Percentiles rank a stretch among this genome's conserved stretches.
Conservation (phyloP, 768 basidiomycete species). For the Termitomyces heimii region DNA sequence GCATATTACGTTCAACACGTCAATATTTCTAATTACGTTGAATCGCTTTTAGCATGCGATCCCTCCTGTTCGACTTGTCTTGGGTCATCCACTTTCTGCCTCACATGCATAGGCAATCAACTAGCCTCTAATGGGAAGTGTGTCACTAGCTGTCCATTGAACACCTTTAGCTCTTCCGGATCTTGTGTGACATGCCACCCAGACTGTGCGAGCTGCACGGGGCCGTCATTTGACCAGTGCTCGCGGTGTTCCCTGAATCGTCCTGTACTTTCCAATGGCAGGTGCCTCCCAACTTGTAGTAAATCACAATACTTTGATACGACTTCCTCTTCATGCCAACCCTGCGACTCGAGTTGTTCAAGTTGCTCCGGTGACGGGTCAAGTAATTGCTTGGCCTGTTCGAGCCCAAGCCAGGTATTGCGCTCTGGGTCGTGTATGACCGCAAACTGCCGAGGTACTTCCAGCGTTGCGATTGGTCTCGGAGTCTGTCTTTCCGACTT, state of each 20-base stretch:
- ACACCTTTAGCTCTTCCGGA: constrained; percentile 59
- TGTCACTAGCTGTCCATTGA: constrained; percentile 67
- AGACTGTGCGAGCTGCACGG: constrained; percentile 81
- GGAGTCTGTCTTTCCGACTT: constrained; percentile 80
- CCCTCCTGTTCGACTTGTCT: constrained; percentile 68
- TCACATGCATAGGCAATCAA: constrained; percentile 62
- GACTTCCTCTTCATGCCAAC: constrained; percentile 54
- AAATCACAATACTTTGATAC: constrained; percentile 69
- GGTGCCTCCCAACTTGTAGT: constrained; percentile 76
- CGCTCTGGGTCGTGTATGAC: constrained; percentile 58
- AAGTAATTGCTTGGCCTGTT: constrained; percentile 68
- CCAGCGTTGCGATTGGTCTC: constrained; percentile 58
- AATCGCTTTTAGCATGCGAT: constrained; percentile 45
- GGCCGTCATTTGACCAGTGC: constrained; percentile 76
- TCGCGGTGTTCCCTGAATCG: constrained; percentile 58
- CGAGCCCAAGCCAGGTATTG: constrained; percentile 56
- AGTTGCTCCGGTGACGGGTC: constrained; percentile 70
- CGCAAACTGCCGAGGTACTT: constrained; percentile 52
- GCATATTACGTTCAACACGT: constrained; percentile 12
- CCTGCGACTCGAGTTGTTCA: constrained; percentile 73
- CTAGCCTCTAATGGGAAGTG: constrained; percentile 73
- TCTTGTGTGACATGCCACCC: constrained; percentile 76
- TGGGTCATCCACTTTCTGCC: constrained; percentile 63
- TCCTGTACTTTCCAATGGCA: constrained; percentile 69
- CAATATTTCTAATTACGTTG: not conserved